A percentile compares a stretch with the other conserved stretches of the same genome.
Conservation (phyloP, 257 asterid species). For the Schizonepeta tenuifolia region DNA sequence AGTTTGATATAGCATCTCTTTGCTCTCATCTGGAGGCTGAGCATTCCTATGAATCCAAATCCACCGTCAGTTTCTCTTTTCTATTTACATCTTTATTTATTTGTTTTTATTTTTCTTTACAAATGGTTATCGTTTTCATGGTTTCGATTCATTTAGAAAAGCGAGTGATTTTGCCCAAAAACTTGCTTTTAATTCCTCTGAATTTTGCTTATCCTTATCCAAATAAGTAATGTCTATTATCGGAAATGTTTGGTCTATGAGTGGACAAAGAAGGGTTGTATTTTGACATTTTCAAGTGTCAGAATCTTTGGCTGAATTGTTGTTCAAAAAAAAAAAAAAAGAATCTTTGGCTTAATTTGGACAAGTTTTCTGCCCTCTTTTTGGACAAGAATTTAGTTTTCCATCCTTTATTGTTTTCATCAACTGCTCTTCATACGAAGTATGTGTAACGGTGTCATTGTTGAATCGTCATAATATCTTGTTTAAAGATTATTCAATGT, state of each 20-base stretch:
- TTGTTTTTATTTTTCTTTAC: background rate
- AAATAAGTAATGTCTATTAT: no score
- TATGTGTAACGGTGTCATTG: background rate
- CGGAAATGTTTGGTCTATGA: slow-evolving; percentile 14
- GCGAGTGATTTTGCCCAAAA: slow-evolving; percentile 7
- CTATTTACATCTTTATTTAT: slow-evolving; percentile 1
- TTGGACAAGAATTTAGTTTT: no score
- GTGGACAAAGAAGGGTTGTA: background rate
- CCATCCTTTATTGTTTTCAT: background rate
- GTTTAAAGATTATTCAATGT: background rate
- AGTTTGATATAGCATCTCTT: slow-evolving; percentile 77
- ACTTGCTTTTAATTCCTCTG: slow-evolving; percentile 7
- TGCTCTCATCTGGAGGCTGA: slow-evolving; percentile 86
- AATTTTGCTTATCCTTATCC: slow-evolving; percentile 1
- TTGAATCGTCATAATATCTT: background rate
- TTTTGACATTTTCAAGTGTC: background rate
- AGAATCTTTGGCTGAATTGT: background rate
- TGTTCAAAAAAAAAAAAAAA: no score
- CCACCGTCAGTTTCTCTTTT: slow-evolving; percentile 62
- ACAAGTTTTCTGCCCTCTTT: background rate
- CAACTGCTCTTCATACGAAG: background rate
- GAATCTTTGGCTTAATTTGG: background rate
- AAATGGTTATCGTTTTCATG: background rate
- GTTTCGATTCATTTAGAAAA: slow-evolving; percentile 22
- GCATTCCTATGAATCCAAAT: slow-evolving; percentile 68